Evolutionary conservation across 768 basidiomycete species (phyloP), one percentile per base, ranked within the genome.

Genomic region (Asterophora parasitica): DNA sequence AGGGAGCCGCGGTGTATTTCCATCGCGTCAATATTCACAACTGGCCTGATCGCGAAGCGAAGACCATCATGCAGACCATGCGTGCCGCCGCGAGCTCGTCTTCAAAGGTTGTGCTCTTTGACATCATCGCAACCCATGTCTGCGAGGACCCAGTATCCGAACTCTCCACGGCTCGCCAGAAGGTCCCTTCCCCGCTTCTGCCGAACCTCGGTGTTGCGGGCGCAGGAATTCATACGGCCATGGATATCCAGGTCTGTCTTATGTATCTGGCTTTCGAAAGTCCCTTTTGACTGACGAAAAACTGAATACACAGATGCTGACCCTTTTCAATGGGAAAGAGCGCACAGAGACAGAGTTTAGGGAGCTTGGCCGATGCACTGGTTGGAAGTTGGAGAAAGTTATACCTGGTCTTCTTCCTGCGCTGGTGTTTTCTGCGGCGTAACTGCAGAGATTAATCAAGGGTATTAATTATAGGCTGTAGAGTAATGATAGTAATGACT

Each of bases 1-100:
- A 58, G 45, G 50, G 49, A 16, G 63, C 64, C 33, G 50, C 55
- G 9, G 43, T 65, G 4, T 65, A 61, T 48, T 59, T 62, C 52
- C 37, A 61, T 15, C 59, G 66, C 15, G 46, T 56, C 5, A 58
- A 66, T 44, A 48, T 68, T 31, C 70, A 71, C 45, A 65, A 71
- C 49, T 67, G 59, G 58, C 41, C 59, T 7, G 56, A 61, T 37
- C 20, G 28, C 20, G 54, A 58, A 16, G 50, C 52, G 4, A 58
- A 56, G n/a, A 50, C 50, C 26, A 67, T 68, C 23, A 51, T 69
- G 15, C 51, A 53, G 4, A 42, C 60, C 30, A 30, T 61, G 1
- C 56, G 59, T 11, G 50, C 48, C n/a, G 64, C 63, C 9, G 63
- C 64, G 2, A 36, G 35, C 30, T 30, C 57, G 0, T 33, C 37